These are phyloP conservation scores for Cymbidium sinense DNA, from an alignment of 106 monocot species.

Conservation along the genomic window DNA sequence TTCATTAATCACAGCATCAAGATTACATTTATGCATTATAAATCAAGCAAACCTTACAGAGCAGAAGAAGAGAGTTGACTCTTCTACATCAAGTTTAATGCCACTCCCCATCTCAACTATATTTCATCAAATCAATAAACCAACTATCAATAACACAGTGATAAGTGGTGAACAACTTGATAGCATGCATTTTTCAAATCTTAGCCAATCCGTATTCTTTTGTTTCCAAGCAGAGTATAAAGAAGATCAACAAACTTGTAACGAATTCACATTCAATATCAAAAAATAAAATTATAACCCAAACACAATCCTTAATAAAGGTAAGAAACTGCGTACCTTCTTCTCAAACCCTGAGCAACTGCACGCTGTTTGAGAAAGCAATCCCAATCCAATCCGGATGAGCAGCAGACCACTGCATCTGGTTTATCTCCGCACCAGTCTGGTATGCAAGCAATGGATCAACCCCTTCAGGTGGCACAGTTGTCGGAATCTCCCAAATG, in stretches of 20 bases:
- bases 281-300: not conserved
- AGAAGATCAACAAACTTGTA: not conserved
- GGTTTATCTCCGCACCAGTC: conserved; percentile 12
- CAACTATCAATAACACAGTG: not conserved
- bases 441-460: conserved; percentile 11
- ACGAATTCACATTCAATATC: not conserved
- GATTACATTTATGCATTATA: not conserved
- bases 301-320: not conserved
- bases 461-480: conserved; percentile 4
- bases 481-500: conserved; percentile 53
- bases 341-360: conserved; percentile 11
- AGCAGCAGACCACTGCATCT: conserved; percentile 13
- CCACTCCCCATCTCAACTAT: not conserved
- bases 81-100: not conserved
- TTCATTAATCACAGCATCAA: not conserved
- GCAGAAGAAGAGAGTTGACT: not conserved
- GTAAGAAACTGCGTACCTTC: not conserved
- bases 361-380: conserved; percentile 12
- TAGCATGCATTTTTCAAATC: not conserved
- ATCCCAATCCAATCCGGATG: conserved; percentile 11
- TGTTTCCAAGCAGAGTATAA: not conserved
- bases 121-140: conserved; percentile 1
- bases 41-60: not conserved
- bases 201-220: not conserved
- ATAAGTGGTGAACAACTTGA: not conserved